A percentile compares a stretch with the other conserved stretches of the same genome.
Conservation (phyloP, 2,329 filamentous ascomycete genomes). For the Exophiala spinifera region DNA sequence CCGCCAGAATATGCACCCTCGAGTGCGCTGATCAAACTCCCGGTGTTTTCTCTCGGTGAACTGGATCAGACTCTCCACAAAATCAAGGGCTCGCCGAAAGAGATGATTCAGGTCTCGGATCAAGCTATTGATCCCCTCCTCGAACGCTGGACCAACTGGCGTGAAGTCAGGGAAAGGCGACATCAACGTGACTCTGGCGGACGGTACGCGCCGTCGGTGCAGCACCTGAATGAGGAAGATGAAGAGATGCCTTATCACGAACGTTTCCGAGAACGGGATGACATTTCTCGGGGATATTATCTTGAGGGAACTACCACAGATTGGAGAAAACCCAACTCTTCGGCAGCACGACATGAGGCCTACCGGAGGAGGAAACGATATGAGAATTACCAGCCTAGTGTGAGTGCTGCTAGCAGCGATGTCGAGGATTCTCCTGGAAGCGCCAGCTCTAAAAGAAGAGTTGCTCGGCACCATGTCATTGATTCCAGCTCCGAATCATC, state of each 20-base stretch:
- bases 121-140: conserved; percentile 36
- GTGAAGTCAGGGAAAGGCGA: conserved; percentile 24
- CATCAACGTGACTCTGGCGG: conserved; percentile 15
- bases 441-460: conserved; percentile 19
- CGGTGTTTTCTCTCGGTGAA: conserved; percentile 35
- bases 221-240: conserved; percentile 27
- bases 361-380: conserved; percentile 34
- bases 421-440: conserved; percentile 30
- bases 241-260: conserved; percentile 28
- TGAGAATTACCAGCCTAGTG: conserved; percentile 34
- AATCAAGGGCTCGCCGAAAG: conserved; percentile 37
- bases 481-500: conserved; percentile 27
- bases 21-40: conserved; percentile 30
- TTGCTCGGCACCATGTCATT: conserved; percentile 24
- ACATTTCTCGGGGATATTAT: conserved; percentile 33
- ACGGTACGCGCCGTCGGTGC: conserved; percentile 25
- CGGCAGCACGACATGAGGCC: conserved; percentile 36
- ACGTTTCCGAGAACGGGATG: conserved; percentile 29
- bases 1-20: conserved; percentile 22
- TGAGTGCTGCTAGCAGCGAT: conserved; percentile 37
- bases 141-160: conserved; percentile 31
- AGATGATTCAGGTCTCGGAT: conserved; percentile 40
- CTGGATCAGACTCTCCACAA: conserved; percentile 34
- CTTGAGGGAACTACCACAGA: conserved; percentile 37
- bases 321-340: conserved; percentile 39